Percentiles rank a stretch among this genome's conserved stretches.
Conservation (phyloP, 305 asterid genomes). For the Coffea humblotiana region DNA sequence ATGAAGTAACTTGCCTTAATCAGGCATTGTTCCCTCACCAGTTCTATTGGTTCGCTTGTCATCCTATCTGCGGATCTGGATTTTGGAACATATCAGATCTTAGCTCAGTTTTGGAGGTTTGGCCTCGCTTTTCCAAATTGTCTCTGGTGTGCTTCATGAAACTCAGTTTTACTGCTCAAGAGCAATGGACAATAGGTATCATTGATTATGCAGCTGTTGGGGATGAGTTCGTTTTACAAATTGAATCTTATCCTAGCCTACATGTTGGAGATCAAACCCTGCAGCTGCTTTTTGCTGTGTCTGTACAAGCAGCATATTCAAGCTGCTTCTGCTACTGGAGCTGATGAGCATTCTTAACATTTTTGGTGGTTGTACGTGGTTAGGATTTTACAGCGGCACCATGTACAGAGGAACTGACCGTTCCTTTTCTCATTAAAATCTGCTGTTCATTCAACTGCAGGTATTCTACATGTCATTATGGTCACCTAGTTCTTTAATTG, state of each 20-base stretch:
- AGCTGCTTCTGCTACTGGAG: conserved; percentile 33
- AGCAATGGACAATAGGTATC: conserved; percentile 91
- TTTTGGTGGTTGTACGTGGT: conserved; percentile 34
- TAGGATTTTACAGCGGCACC: conserved; percentile 87
- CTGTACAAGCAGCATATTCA: too few species aligned
- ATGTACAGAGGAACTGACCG: conserved; percentile 73
- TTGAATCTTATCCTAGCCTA: conserved; percentile 50
- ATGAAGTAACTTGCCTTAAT: conserved; percentile 83
- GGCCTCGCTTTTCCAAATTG: conserved; percentile 58
- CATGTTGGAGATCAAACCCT: conserved; percentile 57
- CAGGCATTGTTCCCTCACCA: conserved; percentile 51
- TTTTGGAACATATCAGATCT: conserved; percentile 28
- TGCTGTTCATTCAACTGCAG: conserved; percentile 81
- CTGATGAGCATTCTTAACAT: conserved; percentile 77
- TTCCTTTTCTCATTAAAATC: conserved; percentile 68
- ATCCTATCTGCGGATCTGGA: conserved; percentile 17
- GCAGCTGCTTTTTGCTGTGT: conserved; percentile 36
- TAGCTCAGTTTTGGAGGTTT: conserved; percentile 59
- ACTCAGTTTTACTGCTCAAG: conserved; percentile 65
- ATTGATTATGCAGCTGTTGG: conserved; percentile 69
- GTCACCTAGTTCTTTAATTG: too few species aligned
- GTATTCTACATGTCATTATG: too few species aligned
- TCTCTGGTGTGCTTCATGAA: conserved; percentile 75
- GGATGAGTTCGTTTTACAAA: conserved; percentile 74
- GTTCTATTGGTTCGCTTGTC: conserved; percentile 7